Conservation (phyloP, 2,329 filamentous ascomycete species). For the Microdochium nivale region DNA sequence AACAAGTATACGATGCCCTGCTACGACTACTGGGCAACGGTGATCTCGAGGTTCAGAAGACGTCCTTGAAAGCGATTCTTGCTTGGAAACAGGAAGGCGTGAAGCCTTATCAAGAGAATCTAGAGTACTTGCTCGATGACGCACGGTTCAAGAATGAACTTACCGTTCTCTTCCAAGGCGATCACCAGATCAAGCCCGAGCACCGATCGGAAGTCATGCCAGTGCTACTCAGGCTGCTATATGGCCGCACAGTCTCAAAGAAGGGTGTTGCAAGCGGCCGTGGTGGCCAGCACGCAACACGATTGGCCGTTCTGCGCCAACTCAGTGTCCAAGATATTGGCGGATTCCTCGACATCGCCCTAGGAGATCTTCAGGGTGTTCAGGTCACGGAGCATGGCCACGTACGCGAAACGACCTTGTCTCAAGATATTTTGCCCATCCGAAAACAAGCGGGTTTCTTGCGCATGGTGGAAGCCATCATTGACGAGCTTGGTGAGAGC, state of each 20-base stretch:
- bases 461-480: slow-evolving; percentile 82
- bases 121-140: slow-evolving; percentile 83
- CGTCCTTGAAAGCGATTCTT: slow-evolving; percentile 74
- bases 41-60: slow-evolving; percentile 81
- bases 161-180: slow-evolving; percentile 75
- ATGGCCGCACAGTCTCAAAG: slow-evolving; percentile 80
- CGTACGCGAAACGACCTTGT: slow-evolving; percentile 44
- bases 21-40: slow-evolving; percentile 75
- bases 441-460: slow-evolving; percentile 86
- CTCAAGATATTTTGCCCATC: slow-evolving; percentile 49
- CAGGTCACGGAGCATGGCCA: slow-evolving; percentile 43
- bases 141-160: slow-evolving; percentile 88
- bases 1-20: slow-evolving; percentile 68
- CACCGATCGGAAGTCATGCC: slow-evolving; percentile 74
- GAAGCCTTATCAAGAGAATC: slow-evolving; percentile 71
- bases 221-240: slow-evolving; percentile 76
- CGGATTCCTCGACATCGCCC: slow-evolving; percentile 75
- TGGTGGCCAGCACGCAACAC: slow-evolving; percentile 71
- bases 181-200: slow-evolving; percentile 61
- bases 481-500: slow-evolving; percentile 72
- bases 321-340: slow-evolving; percentile 66
- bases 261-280: slow-evolving; percentile 69
- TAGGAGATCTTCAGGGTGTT: slow-evolving; percentile 59
- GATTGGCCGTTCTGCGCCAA: slow-evolving; percentile 72
- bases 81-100: slow-evolving; percentile 80